Evolutionary conservation across 495 filamentous ascomycete genomes (phyloP), one percentile per base, ranked within the genome.

Genomic region (Chaetomidium leptoderma): DNA sequence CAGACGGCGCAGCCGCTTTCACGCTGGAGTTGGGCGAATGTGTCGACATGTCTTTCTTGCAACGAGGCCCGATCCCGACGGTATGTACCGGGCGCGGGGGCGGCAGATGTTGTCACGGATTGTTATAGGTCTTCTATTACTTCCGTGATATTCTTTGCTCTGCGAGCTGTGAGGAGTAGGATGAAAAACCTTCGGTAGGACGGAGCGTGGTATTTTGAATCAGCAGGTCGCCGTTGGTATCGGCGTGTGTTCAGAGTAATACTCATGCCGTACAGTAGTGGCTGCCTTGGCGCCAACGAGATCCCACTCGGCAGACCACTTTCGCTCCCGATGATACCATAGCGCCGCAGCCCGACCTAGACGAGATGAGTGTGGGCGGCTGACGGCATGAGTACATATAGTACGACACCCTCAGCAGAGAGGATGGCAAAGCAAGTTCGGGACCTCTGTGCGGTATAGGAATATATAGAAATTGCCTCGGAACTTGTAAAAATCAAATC

Each of bases 231-330:
- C 37, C 29, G 58, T 43, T 55, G 58, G 47, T 32, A 24, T 35
- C 36, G 24, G n/a, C 33, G 6, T 6, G 51, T 36, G 58, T 51
- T 51, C 19, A 10, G 23, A 21, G 33, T 42, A 7, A 17, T 21
- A 45, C 44, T 42, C 43, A 30, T 48, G 57, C 17, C 7, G n/a
- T n/a, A n/a, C 49, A 19, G 26, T 23, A 17, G 17, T 29, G 21
- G 49, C 7, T 47, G 42, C 32, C 57, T 59, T 59, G 50, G 57
- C 57, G 50, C 49, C 49, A 30, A 40, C 16, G 6, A 42, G 17
- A 32, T 36, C 49, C 2, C 11, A n/a, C n/a, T n/a, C 49, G 27
- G 46, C n/a, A 24, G 26, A 9, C 44, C 45, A 40, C 21, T 27
- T 43, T 21, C 47, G 45, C 13, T 36, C 55, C 27, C 54, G 33